phyloP scores from a whole-genome alignment of 1,284 basidiomycete species.

The Puccinia polysora region DNA sequence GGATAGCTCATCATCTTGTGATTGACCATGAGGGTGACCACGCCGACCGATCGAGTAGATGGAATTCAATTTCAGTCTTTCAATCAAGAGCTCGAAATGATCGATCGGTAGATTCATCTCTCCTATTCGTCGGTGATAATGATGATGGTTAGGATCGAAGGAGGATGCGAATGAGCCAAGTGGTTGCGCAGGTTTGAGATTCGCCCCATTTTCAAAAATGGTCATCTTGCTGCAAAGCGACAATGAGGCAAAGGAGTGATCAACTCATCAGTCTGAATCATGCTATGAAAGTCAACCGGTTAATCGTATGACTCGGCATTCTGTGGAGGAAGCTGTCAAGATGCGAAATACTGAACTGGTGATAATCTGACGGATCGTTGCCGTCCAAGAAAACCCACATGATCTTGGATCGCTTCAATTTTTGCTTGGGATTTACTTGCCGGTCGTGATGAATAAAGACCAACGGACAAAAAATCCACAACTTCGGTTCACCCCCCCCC shows the following conservation, averaged over 20 bases:
- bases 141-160: too few relatives aligned
- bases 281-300: too few relatives aligned
- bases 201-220: neutral
- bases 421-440: neutral
- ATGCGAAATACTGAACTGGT: neutral
- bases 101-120: slow-evolving; percentile 6
- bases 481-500: neutral
- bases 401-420: neutral
- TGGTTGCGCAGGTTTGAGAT: too few relatives aligned
- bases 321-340: neutral
- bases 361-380: neutral
- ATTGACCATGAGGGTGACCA: neutral
- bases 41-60: neutral
- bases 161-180: too few relatives aligned
- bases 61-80: neutral
- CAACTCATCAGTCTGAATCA: neutral
- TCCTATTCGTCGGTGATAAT: slow-evolving; percentile 18
- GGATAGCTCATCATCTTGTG: too few relatives aligned
- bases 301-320: neutral
- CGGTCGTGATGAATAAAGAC: neutral
- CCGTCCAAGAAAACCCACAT: slow-evolving; percentile 20
- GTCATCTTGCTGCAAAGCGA: neutral
- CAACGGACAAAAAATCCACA: slow-evolving; percentile 19
- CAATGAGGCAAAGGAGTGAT: neutral
- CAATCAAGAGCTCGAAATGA: slow-evolving; percentile 9